Percentiles rank a stretch among this genome's conserved stretches.
These are phyloP conservation scores for Baorangia bicolor DNA, from an alignment of 768 basidiomycete genomes.

Conservation along the genomic window DNA sequence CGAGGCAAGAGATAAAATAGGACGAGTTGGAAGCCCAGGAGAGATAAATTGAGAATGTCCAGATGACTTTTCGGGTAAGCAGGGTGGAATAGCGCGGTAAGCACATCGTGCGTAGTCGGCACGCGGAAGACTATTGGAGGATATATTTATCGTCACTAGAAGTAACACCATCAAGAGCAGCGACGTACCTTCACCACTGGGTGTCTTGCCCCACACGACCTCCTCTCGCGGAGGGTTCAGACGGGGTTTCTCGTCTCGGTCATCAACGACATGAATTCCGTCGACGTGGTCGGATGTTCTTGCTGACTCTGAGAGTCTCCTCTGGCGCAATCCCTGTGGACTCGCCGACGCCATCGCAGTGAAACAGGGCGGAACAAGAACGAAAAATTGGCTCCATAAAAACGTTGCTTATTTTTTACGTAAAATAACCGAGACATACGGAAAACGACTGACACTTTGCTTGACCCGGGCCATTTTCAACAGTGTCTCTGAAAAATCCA, in stretches of 20 bases:
- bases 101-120: slow-evolving; percentile 87
- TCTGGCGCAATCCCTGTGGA: slow-evolving; percentile 25
- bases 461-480: background rate
- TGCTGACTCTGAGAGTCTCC: slow-evolving; percentile 9
- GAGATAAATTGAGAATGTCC: slow-evolving; percentile 79
- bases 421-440: slow-evolving; percentile 4
- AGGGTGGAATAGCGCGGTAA: slow-evolving; percentile 84
- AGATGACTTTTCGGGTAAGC: slow-evolving; percentile 83
- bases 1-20: slow-evolving; percentile 69
- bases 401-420: slow-evolving; percentile 6
- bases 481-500: background rate
- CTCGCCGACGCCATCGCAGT: slow-evolving; percentile 19
- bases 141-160: slow-evolving; percentile 5
- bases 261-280: slow-evolving; percentile 6
- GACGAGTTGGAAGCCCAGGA: slow-evolving; percentile 75
- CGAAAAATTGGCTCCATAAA: background rate
- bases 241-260: slow-evolving; percentile 12
- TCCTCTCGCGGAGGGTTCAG: slow-evolving; percentile 39
- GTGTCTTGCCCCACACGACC: slow-evolving; percentile 88
- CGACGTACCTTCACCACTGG: slow-evolving; percentile 66
- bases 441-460: no score
- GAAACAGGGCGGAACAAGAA: background rate
- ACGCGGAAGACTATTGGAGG: slow-evolving; percentile 76
- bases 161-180: background rate
- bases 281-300: background rate